Conservation (phyloP, 352 stramenopile species). For the Globisporangium middletonii region DNA sequence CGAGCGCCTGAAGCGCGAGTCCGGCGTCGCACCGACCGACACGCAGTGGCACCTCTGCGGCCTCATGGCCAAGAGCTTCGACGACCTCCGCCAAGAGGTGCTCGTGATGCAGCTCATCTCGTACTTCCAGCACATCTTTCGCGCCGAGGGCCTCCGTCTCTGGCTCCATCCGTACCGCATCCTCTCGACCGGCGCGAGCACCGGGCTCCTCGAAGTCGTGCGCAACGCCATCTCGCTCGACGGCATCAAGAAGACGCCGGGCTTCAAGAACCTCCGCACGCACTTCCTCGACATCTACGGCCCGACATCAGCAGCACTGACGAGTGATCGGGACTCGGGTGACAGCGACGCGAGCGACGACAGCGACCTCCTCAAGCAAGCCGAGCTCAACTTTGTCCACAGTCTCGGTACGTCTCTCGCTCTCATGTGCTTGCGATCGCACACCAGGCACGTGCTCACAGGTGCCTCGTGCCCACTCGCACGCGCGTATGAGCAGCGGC, state of each 20-base stretch:
- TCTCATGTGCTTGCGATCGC: slow-evolving; percentile 25
- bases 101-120: slow-evolving; percentile 97
- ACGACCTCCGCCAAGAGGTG: slow-evolving; percentile 97
- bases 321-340: slow-evolving; percentile 6
- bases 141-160: slow-evolving; percentile 84
- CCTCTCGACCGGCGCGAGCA: slow-evolving; percentile 91
- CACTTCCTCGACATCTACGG: slow-evolving; percentile 94
- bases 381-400: slow-evolving; percentile 77
- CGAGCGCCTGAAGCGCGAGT: slow-evolving; percentile 29
- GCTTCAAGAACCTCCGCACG: slow-evolving; percentile 84
- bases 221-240: slow-evolving; percentile 96
- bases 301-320: slow-evolving; percentile 30
- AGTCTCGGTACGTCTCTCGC: slow-evolving; percentile 67
- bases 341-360: slow-evolving; percentile 15
- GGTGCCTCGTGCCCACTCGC: no score
- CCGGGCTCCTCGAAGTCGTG: slow-evolving; percentile 95
- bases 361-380: slow-evolving; percentile 45
- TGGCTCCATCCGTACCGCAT: slow-evolving; percentile 95
- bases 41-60: slow-evolving; percentile 40
- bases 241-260: slow-evolving; percentile 90
- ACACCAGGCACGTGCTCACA: not conserved
- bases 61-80: slow-evolving; percentile 96
- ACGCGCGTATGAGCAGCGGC: slow-evolving; percentile 70
- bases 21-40: slow-evolving; percentile 1
- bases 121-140: slow-evolving; percentile 93